Evolutionary conservation across 1,284 basidiomycete species (phyloP).

Genomic region (Ceratobasidium sp.): DNA sequence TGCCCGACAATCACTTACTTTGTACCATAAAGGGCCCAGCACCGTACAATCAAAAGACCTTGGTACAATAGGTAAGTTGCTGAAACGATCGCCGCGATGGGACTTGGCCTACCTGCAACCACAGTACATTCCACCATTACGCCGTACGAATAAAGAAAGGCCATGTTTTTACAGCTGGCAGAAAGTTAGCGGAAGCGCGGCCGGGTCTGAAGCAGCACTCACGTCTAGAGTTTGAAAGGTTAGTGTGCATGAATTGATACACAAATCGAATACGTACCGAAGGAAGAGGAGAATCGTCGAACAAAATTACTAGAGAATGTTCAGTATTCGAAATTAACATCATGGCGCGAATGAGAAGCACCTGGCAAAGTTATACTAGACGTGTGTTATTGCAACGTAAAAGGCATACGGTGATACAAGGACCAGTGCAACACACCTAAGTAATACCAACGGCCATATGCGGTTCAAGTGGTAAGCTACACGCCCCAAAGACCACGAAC

Average conservation of each 20-base stretch:
- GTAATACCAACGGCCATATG: slow-evolving; percentile 16
- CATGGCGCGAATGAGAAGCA: background rate
- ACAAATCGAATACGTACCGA: slow-evolving; percentile 1
- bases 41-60: slow-evolving; percentile 6
- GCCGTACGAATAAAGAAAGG: slow-evolving; percentile 3
- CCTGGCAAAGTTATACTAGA: slow-evolving; percentile 1
- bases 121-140: background rate
- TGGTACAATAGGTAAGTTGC: too few relatives aligned
- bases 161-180: slow-evolving; percentile 4
- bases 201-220: background rate
- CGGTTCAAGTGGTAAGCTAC: slow-evolving; percentile 14
- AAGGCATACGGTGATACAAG: background rate
- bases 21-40: slow-evolving; percentile 20
- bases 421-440: slow-evolving; percentile 15
- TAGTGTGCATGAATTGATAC: background rate
- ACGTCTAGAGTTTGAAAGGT: background rate
- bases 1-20: background rate
- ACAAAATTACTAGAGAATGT: background rate
- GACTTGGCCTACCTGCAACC: background rate
- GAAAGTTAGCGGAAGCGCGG: background rate
- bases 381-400: background rate
- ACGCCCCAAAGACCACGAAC: slow-evolving; percentile 13
- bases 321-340: background rate
- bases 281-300: background rate
- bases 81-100: background rate